A percentile compares a stretch with the other conserved stretches of the same genome.
Conservation (phyloP, 441 rosid species). For the Euphorbia celastroides region DNA sequence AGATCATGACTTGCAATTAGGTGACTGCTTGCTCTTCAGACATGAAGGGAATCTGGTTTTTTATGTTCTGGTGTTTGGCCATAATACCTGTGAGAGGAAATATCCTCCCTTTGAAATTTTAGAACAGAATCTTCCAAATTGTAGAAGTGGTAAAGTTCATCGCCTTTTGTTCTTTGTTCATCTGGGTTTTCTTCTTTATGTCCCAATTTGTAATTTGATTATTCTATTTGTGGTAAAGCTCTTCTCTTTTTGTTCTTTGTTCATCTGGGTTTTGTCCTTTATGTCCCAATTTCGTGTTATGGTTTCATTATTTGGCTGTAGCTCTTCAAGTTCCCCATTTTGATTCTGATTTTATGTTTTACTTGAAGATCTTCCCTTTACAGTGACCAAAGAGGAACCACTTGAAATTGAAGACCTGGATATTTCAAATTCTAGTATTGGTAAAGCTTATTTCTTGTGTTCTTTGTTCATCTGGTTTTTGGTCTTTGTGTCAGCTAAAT, state of each 20-base stretch:
- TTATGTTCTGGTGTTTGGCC: slow-evolving; percentile 19
- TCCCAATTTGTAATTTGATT: no score
- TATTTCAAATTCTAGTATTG: background rate
- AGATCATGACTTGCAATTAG: slow-evolving; percentile 20
- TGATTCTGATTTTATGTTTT: background rate
- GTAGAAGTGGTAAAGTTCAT: background rate
- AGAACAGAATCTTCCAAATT: background rate
- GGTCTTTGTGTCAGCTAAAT: background rate
- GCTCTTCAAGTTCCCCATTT: background rate
- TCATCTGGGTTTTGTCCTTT: background rate
- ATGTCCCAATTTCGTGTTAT: background rate
- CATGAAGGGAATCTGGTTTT: slow-evolving; percentile 17
- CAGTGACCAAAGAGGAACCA: background rate
- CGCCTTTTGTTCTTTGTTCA: background rate
- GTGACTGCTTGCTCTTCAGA: slow-evolving; percentile 20
- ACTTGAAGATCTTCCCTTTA: background rate
- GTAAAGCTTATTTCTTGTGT: background rate
- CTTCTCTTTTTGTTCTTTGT: background rate
- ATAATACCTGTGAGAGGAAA: slow-evolving; percentile 14
- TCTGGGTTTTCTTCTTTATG: background rate
- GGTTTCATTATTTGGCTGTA: background rate
- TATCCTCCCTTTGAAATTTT: background rate
- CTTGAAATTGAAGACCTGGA: background rate
- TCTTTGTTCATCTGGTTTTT: background rate
- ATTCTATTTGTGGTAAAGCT: background rate